Evolutionary conservation across 2,329 filamentous ascomycete species (phyloP), one percentile per base, ranked within the genome.

Genomic region (Fusarium xylarioides): DNA sequence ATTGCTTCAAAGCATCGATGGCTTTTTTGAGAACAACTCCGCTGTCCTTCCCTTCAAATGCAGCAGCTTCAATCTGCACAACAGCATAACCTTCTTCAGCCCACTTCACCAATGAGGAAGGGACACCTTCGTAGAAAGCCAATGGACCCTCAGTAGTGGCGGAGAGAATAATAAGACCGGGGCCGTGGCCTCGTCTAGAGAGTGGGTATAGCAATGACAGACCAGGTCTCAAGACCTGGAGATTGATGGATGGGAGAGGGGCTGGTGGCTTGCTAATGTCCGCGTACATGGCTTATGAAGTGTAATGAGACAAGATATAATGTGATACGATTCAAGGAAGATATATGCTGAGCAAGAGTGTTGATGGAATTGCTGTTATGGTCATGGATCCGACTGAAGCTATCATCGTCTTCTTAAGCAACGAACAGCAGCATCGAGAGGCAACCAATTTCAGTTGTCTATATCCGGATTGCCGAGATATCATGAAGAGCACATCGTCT

Each of bases 1-100:
- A 76, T 21, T 66, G 49, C 1, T 61, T 40, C n/a, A 79, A 69
- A 2, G 66, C 73, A 12, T 73, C 64, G 18, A 81, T 60, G 0
- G 75, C 77, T 19, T 76, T 60, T 15, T 37, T 38, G 5, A 80
- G 56, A 32, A 71, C 50, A n/a, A 53, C 57, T 30, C 70, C 59
- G 23, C 71, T 63, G 10, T 71, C 23, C 0, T 49, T 74, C 66
- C n/a, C 19, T 11, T 58, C 26, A 11, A 73, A 47, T 2, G 30
- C 46, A n/a, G 52, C 54, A 5, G 28, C 19, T 23, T 70, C 63
- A 18, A 68, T 15, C 14, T 68, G 68, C 0, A 84, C 89, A 4
- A 93, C 90, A 0, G 87, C 83, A 70, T 89, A 93, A 4, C 91
- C 90, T 79, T 93, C 91, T 78, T 93, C 91, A 0, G 91, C 91